These are phyloP conservation scores for Salix koriyanagi DNA, from an alignment of 345 rosid genomes.

Conservation along the genomic window DNA sequence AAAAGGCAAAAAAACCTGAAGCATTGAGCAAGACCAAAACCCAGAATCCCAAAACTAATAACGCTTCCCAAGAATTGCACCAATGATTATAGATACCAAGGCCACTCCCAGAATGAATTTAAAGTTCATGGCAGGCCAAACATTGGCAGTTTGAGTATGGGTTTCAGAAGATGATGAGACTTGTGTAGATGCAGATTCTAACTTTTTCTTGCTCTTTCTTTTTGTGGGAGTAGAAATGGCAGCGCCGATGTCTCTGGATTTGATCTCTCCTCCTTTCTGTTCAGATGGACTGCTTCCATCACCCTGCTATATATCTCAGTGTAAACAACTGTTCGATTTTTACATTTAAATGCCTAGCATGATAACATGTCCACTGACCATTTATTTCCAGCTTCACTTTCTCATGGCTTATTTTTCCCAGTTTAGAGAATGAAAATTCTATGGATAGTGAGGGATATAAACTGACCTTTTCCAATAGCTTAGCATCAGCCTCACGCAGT, in stretches of 20 bases:
- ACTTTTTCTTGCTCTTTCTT: conserved; percentile 76
- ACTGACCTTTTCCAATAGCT: conserved; percentile 55
- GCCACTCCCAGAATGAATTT: conserved; percentile 68
- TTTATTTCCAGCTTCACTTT: neutral
- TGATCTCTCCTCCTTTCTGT: conserved; percentile 41
- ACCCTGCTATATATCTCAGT: conserved; percentile 25
- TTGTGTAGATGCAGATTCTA: conserved; percentile 40
- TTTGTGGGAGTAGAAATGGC: conserved; percentile 53
- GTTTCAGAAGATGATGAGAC: conserved; percentile 37
- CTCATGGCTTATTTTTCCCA: neutral
- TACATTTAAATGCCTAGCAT: neutral
- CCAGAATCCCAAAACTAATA: conserved; percentile 40
- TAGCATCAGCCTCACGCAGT: conserved; percentile 54
- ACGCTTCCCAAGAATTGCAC: conserved; percentile 70
- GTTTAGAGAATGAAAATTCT: neutral
- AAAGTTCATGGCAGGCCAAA: conserved; percentile 40
- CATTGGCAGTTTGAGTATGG: conserved; percentile 26
- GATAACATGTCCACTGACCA: neutral
- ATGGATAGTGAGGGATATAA: conserved; percentile 1
- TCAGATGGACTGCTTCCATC: conserved; percentile 18
- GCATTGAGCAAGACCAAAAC: neutral
- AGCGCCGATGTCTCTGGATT: conserved; percentile 67
- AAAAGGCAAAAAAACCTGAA: neutral
- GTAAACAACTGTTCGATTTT: neutral
- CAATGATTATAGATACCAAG: conserved; percentile 64